Evolutionary conservation across 768 basidiomycete species (phyloP), one percentile per base, ranked within the genome.

Genomic region (Panaeolus cyanescens): DNA sequence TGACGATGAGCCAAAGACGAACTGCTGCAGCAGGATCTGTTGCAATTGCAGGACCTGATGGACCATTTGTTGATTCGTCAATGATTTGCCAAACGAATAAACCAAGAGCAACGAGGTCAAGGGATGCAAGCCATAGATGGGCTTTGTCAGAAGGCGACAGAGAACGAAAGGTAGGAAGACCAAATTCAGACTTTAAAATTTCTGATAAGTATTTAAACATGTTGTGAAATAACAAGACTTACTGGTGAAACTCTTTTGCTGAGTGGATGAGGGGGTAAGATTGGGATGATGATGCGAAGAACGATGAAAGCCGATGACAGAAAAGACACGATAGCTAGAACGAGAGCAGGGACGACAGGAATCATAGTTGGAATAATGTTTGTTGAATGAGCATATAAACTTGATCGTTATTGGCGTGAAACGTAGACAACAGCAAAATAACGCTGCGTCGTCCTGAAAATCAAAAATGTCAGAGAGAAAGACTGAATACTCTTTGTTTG

Each of bases 231-330:
- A 59, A 62, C 62, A 64, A 19, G 53, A 79, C 86, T 62, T 68
- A 91, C 90, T 56, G 90, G 89, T 71, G 86, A 81, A 70, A 90
- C 88, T 68, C 87, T 86, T 77, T 84, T 84, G 73, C 88, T 90
- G 71, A 91, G 77, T 28, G 88, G 87, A 66, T 85, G 83, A 56
- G 89, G 89, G 28, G 90, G 90, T 59, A 92, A 72, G 71, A 91
- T 86, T 62, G 91, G 89, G 70, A 91, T 79, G 68, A 91, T 71
- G 71, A 90, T 88, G 71, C 88, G 87, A 70, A 91, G 84, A 75
- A 92, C 84, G 68, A 91, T 82, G 69, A 90, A 91, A 69, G 82
- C 87, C 50, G 91, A 91, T 70, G 82, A 83, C 69, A 86, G 71
- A 77, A 92, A 89, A 58, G 91, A 91, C 67, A 89, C 61, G 70